Evolutionary conservation across 2,329 filamentous ascomycete genomes (phyloP).

Genomic region (Ophiostoma sp.): DNA sequence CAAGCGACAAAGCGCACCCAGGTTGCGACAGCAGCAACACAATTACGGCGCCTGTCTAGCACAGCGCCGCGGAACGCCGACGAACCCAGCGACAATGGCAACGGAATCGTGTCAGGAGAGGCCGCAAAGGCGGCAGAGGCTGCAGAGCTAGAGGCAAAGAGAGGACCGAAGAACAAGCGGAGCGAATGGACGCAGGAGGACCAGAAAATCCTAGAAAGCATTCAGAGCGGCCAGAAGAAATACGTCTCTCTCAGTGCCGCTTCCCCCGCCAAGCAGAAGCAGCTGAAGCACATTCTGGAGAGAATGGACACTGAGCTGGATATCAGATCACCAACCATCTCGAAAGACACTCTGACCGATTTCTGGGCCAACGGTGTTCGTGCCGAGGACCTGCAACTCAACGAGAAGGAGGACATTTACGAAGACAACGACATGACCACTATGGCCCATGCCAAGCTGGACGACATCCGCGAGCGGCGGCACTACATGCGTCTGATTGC

Average conservation of each 20-base stretch:
- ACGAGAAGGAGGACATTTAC: conserved; percentile 51
- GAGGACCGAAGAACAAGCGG: background rate
- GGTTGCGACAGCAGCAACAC: background rate
- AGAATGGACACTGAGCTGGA: conserved; percentile 6
- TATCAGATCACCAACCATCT: background rate
- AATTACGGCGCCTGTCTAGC: conserved; percentile 19
- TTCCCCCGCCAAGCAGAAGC: background rate
- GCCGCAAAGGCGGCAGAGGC: background rate
- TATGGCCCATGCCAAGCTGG: conserved; percentile 78
- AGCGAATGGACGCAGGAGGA: background rate
- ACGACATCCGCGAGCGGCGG: conserved; percentile 80
- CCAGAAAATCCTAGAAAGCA: background rate
- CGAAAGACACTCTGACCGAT: conserved; percentile 20
- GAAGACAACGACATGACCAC: conserved; percentile 79
- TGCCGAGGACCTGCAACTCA: conserved; percentile 23
- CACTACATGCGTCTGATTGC: conserved; percentile 81
- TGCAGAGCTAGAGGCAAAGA: conserved; percentile 4
- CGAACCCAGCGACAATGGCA: conserved; percentile 5
- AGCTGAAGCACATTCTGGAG: background rate
- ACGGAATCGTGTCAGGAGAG: background rate
- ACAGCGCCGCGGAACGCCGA: conserved; percentile 16
- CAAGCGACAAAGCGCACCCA: background rate
- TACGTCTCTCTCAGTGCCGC: conserved; percentile 4
- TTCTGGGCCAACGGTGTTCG: conserved; percentile 42
- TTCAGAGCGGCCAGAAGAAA: conserved; percentile 8